Conservation (phyloP, 2,329 filamentous ascomycete genomes). For the Colletotrichum sp. region DNA sequence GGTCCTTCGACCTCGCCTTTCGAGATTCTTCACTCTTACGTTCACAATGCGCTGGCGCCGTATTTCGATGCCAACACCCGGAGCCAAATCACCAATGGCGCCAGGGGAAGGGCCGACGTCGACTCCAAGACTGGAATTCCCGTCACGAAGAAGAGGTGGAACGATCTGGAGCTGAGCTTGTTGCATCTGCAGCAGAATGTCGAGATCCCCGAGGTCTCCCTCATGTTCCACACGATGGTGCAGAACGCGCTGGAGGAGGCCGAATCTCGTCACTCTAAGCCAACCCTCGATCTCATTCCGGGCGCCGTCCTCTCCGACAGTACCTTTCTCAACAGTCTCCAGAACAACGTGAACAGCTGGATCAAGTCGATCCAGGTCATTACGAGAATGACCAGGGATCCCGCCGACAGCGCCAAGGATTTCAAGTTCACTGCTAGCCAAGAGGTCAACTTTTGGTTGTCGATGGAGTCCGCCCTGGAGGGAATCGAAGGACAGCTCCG, state of each 20-base stretch:
- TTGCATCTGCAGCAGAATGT: constrained; percentile 96
- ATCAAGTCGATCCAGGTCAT: constrained; percentile 98
- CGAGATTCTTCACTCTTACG: constrained; percentile 88
- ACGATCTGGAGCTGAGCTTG: constrained; percentile 89
- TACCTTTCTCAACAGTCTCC: constrained; percentile 89
- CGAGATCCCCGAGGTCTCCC: constrained; percentile 90
- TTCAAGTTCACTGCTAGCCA: constrained; percentile 78
- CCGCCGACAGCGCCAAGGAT: constrained; percentile 61
- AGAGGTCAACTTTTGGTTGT: constrained; percentile 99
- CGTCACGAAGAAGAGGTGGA: constrained; percentile 96
- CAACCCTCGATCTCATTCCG: constrained; percentile 81
- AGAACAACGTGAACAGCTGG: constrained; percentile 95
- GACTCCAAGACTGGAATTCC: constrained; percentile 95
- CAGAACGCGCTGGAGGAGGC: constrained; percentile 85
- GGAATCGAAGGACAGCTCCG: constrained; percentile 88
- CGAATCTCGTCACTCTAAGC: constrained; percentile 66
- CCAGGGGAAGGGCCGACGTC: constrained; percentile 78
- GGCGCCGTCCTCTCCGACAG: constrained; percentile 82
- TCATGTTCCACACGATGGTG: constrained; percentile 88
- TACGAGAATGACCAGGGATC: constrained; percentile 91
- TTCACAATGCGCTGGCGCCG: constrained; percentile 89
- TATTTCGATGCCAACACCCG: constrained; percentile 98
- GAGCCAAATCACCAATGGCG: constrained; percentile 68
- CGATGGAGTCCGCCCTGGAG: constrained; percentile 93
- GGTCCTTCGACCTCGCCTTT: constrained; percentile 81